Evolutionary conservation across 257 asterid species (phyloP), one percentile per base, ranked within the genome.

Genomic region (Thymus quinquecostatus): DNA sequence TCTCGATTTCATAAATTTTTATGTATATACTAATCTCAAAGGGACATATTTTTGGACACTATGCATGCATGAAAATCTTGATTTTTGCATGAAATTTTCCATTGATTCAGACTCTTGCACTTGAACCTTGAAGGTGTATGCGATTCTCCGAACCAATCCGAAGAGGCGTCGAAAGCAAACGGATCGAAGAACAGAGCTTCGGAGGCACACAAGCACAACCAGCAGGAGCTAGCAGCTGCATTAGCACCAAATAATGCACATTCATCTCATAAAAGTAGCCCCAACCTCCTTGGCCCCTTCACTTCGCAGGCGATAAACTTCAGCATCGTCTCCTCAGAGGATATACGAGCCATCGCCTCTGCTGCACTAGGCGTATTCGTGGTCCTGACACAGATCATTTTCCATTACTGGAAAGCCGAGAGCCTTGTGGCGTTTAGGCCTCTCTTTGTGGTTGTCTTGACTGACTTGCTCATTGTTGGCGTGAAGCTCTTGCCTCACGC

Each of bases 401-500:
- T 85, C 36, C 91, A 91, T 32, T 84, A 58, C 48, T 81, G 67
- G 10, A 90, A 81, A 57, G 84, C 94, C 4, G 78, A 78, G 81
- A 85, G 94, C 85, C 79, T 85, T 8, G 83, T 87, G 13, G 80
- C 89, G 34, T 86, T 82, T 36, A 77, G 81, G 83, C 98, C 98
- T 21, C 92, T 92, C n/a, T 87, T 62, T 32, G 80, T 89, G 14
- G 77, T 91, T 5, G 43, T 89, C 59, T 77, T 86, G 14, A 86
- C 88, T 6, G 96, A 88, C 56, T 38, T 85, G 13, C 65, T 82
- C 13, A 84, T 88, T 38, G 96, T 90, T 64, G 75, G 77, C 60
- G 84, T 85, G 9, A 77, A 78, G 47, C 65, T 87, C 32, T 69
- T 68, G 30, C 82, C 79, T 36, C 53, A 70, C n/a, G 81, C 74